Base-by-base conservation (phyloP, 2,329 filamentous ascomycete species). In the Fusarium lyarnte region DNA sequence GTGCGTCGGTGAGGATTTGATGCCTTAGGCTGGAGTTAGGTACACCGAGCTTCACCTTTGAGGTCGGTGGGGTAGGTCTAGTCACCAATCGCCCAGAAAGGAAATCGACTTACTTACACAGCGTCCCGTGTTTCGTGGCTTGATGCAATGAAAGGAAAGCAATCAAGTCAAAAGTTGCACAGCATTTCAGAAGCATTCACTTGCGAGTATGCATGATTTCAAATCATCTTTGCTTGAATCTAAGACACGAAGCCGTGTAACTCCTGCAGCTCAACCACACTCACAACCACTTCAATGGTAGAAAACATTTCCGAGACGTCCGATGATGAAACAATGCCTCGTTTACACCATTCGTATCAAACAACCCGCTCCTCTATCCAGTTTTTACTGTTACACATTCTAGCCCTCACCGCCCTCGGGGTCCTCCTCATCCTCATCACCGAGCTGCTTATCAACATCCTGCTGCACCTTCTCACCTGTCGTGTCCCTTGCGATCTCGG, bases 381-480 rank as follows among this genome's bases (percentile, higher is more conserved):
- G 19, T n/a, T 53, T 52, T 27, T 63, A 62, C n/a, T 52, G 52
- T 58, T 54, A 55, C 61, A 61, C 42, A 21, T 19, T 41, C 74
- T 79, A 85, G 42, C 84, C 84, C 77, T 85, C 83, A 25, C 84
- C 84, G 42, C 81, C 83, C 70, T 86, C 86, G 16, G 84, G 82
- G 58, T 87, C 84, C 70, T 87, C 84, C 69, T 82, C 88, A 17
- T 85, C 86, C 60, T 88, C 87, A 35, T 89, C 87, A 6, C 85
- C 87, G 2, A 87, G 79, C 76, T 86, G 81, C 76, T 85, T 82
- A 71, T 86, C 81, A 51, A 88, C 78, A 41, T 77, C 84, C 67
- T 81, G 79, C 55, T 86, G 81, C 29, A 81, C 79, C 73, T 83
- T 82, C n/a, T 83, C 77, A 11, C 76, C 78, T 9, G 76, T 76